Base-by-base conservation (phyloP, 2,329 filamentous ascomycete species). In the Calonectria pauciramosa region DNA sequence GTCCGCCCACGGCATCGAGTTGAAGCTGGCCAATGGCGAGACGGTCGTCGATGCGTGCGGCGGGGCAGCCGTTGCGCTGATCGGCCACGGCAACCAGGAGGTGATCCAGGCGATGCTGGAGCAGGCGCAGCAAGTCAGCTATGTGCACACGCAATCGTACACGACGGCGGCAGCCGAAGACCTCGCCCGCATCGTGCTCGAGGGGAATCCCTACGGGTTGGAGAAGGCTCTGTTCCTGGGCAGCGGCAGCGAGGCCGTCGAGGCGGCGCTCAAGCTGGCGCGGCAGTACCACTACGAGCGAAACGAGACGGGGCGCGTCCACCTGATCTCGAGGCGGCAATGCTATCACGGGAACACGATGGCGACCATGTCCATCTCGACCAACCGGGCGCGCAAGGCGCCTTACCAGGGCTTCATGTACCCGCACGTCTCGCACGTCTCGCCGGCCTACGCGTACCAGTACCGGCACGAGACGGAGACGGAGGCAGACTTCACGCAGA, bases 31-130 rank as follows among this genome's bases (percentile, higher is more conserved):
- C 36, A 79, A 73, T 26, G 92, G 92, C 2, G 88, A 89, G 30
- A 86, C 85, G 20, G 88, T 95, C 51, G 88, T 94, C n/a, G 93
- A 95, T 81, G 91, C 91, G 7, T 92, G 91, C n/a, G 89, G 91
- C 51, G 93, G 93, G 60, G 91, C 93, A 18, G 92, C 91, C 10
- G 93, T 94, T 10, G 88, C 90, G 11, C 91, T 91, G 81, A 82
- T 94, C 13, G 93, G 93, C 13, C 91, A 93, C 79, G 89, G 89
- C 36, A 87, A 92, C 70, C 78, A 87, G 71, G 86, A 90, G 69
- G 89, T 94, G 36, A 87, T 86, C 41, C 83, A 88, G 26, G 91
- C 91, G 0, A 87, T 94, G 32, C 84, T 85, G n/a, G 79, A 86
- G 30, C 91, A 93, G 78, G 85, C 92, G 80, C 84, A 87, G 65